Evolutionary conservation across 805 yeast genomes (phyloP).

Genomic region (Yamadazyma sp.): DNA sequence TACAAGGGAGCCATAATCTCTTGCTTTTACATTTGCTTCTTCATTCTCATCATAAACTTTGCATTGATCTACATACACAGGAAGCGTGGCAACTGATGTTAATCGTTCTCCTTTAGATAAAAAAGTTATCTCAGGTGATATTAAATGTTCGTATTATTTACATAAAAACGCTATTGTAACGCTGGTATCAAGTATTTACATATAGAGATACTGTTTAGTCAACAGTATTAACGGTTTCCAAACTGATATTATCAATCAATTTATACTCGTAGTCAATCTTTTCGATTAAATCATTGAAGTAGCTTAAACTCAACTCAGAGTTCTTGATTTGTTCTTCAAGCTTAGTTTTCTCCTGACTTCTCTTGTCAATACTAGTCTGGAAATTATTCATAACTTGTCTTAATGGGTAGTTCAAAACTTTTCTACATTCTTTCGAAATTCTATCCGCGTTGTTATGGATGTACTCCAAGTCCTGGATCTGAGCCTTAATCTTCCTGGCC

Average conservation of each 20-base stretch:
- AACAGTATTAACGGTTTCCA: slow-evolving; percentile 43
- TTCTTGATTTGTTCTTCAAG: slow-evolving; percentile 51
- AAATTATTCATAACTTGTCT: slow-evolving; percentile 75
- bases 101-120: too few relatives aligned
- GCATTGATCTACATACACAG: slow-evolving; percentile 28
- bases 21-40: slow-evolving; percentile 29
- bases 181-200: too few relatives aligned
- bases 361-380: slow-evolving; percentile 64
- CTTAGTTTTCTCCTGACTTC: slow-evolving; percentile 56
- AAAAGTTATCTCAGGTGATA: too few relatives aligned
- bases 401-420: slow-evolving; percentile 77
- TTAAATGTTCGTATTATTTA: too few relatives aligned
- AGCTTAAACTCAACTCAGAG: slow-evolving; percentile 55
- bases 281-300: slow-evolving; percentile 51
- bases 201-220: too few relatives aligned
- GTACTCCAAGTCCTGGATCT: slow-evolving; percentile 69
- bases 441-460: slow-evolving; percentile 76
- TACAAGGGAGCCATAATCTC: slow-evolving; percentile 37
- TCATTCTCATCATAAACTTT: slow-evolving; percentile 23
- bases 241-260: slow-evolving; percentile 42
- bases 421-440: slow-evolving; percentile 76
- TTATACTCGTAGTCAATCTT: slow-evolving; percentile 45
- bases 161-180: too few relatives aligned
- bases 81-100: slow-evolving; percentile 7
- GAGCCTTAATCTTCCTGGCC: slow-evolving; percentile 64